phyloP scores from a whole-genome alignment of 345 rosid genomes.

The Citrus hindsii region DNA sequence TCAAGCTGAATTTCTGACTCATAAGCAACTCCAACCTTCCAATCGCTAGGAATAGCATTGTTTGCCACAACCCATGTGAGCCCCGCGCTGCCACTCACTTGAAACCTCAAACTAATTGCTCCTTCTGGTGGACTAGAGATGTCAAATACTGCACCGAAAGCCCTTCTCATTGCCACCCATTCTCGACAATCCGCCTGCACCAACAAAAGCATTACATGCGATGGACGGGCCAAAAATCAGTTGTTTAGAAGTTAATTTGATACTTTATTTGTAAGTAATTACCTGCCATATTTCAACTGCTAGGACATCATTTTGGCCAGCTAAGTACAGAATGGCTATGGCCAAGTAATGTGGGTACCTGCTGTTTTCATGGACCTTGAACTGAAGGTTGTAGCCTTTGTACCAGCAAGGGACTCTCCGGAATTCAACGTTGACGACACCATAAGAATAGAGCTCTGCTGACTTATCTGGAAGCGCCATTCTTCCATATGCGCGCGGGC shows the following conservation, averaged over 20 bases:
- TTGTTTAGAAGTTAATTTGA: no score
- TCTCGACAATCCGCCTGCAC: no score
- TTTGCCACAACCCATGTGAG: no score
- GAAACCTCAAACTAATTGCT: no score
- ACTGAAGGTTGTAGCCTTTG: slow-evolving; percentile 39
- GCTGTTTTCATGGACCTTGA: slow-evolving; percentile 73
- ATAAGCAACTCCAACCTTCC: slow-evolving; percentile 66
- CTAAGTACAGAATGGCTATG: slow-evolving; percentile 42
- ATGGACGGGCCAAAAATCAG: no score
- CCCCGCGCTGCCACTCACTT: no score
- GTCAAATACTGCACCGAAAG: no score
- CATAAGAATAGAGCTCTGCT: slow-evolving; percentile 48
- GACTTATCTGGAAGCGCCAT: slow-evolving; percentile 43
- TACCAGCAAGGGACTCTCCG: slow-evolving; percentile 62
- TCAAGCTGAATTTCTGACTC: slow-evolving; percentile 50
- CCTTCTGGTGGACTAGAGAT: no score
- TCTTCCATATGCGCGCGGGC: slow-evolving; percentile 54
- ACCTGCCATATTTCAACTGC: slow-evolving; percentile 74
- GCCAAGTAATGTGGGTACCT: slow-evolving; percentile 65
- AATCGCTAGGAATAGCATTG: slow-evolving; percentile 50
- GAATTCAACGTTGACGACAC: slow-evolving; percentile 76
- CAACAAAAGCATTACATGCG: no score
- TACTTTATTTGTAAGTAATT: no score
- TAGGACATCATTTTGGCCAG: slow-evolving; percentile 54
- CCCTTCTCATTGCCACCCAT: no score